Evolutionary conservation across 306 rosid genomes (phyloP), one percentile per base, ranked within the genome.

Genomic region (Arachis hypogaea): DNA sequence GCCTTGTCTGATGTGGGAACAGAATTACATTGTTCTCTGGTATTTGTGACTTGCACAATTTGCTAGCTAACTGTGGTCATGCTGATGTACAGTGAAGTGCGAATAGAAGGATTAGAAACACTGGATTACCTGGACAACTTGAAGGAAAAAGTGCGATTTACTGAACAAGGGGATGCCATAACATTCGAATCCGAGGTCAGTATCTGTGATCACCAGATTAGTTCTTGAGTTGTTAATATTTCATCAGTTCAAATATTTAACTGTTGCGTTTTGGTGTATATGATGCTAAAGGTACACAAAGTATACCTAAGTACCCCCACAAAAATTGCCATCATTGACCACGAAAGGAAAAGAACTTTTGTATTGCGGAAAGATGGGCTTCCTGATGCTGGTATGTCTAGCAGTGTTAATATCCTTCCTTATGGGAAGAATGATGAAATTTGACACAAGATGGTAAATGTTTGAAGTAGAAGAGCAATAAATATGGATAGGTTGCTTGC

Each of bases 121-220:
- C 73, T 82, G 64, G 93, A 92, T 84, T 92, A 89, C 85, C 82
- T 92, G 79, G 96, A 92, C 80, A 88, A 89, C 77, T 79, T 92
- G 83, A 85, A 84, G 85, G 73, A 82, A 38, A 82, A 70, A 78
- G 88, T 89, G 77, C 80, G 92, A 11, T 76, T 80, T 66, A 89
- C 97, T 61, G 96, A 92, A 80, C 97, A 92, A 83, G 97, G 92
- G 70, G 90, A 89, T 84, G 87, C 92, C 51, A 74, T 92, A 59
- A 88, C 92, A 7, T 87, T 92, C 7, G 97, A 92, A 77, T 77
- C 87, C 3, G 96, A 87, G 74, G 97, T 89, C 45, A 77, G 84
- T 18, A 18, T 73, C 28, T 78, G 14, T 36, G 63, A 60, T 58
- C 38, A 33, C 44, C 29, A 1, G 10, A 46, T 49, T 42, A 64